Conservation (phyloP, 2,329 filamentous ascomycete genomes). For the Chaetomium sp. region DNA sequence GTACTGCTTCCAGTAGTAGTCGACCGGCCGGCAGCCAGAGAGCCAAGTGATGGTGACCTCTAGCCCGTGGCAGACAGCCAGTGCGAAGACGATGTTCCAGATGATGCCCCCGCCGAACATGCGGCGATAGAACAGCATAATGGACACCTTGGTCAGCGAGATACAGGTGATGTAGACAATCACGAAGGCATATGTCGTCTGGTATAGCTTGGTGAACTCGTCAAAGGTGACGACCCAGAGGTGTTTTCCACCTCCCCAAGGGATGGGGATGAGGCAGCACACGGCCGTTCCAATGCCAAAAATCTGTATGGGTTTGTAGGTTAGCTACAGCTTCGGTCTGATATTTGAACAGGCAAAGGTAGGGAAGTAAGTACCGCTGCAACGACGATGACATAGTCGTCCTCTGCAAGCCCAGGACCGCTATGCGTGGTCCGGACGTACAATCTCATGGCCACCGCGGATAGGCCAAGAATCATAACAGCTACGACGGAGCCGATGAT, state of each 20-base stretch:
- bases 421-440: slow-evolving; percentile 23
- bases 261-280: slow-evolving; percentile 26
- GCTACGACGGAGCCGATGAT: slow-evolving; percentile 28
- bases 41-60: slow-evolving; percentile 31
- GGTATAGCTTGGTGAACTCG: slow-evolving; percentile 29
- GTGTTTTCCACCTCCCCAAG: slow-evolving; percentile 29
- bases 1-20: slow-evolving; percentile 31
- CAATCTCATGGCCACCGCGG: slow-evolving; percentile 21
- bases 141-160: slow-evolving; percentile 28
- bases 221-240: slow-evolving; percentile 26
- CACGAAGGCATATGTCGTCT: slow-evolving; percentile 31
- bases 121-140: slow-evolving; percentile 29
- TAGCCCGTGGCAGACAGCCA: slow-evolving; percentile 24
- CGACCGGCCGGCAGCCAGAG: slow-evolving; percentile 23
- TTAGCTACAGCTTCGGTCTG: background rate
- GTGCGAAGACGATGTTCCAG: slow-evolving; percentile 25
- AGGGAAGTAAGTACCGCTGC: slow-evolving; percentile 4
- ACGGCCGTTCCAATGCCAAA: slow-evolving; percentile 28
- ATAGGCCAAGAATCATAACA: slow-evolving; percentile 28
- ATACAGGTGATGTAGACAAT: slow-evolving; percentile 33
- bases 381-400: slow-evolving; percentile 29
- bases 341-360: background rate
- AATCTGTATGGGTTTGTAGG: slow-evolving; percentile 17
- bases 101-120: slow-evolving; percentile 26
- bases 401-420: slow-evolving; percentile 25